These are phyloP conservation scores for Strombidium stylifer DNA, from an alignment of 73 alveolate species.

Conservation along the genomic window DNA sequence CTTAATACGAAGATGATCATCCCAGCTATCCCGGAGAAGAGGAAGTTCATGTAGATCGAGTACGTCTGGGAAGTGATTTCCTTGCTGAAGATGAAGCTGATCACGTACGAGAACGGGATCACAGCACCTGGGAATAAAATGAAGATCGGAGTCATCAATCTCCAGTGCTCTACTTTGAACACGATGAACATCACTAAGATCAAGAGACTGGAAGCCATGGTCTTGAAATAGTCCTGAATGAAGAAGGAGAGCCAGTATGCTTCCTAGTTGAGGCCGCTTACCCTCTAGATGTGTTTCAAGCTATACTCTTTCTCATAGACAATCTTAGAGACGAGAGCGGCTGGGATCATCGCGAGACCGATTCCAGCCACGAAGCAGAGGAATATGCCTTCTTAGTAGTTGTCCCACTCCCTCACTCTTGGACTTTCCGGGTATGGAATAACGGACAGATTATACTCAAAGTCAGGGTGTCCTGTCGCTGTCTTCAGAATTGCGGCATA, in stretches of 20 bases:
- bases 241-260: conserved; percentile 95
- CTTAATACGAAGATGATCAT: conserved; percentile 27
- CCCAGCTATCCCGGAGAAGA: conserved; percentile 52
- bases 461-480: conserved; percentile 12
- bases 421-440: conserved; percentile 43
- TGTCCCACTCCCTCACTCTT: conserved; percentile 56
- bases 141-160: too few species aligned
- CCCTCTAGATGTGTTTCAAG: conserved; percentile 88
- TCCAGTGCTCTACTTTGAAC: conserved; percentile 28
- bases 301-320: conserved; percentile 90
- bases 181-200: conserved; percentile 61
- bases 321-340: conserved; percentile 79
- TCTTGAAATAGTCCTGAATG: conserved; percentile 83
- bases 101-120: conserved; percentile 85
- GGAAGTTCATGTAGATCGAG: conserved; percentile 70
- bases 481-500: conserved; percentile 41
- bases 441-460: conserved; percentile 1
- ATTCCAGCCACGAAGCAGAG: conserved; percentile 79
- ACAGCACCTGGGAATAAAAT: conserved; percentile 84
- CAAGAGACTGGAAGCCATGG: conserved; percentile 70
- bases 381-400: conserved; percentile 48
- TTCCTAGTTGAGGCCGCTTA: conserved; percentile 82
- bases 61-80: conserved; percentile 67
- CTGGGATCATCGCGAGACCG: conserved; percentile 94
- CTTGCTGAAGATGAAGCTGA: conserved; percentile 65